These are phyloP conservation scores for Mortierella hygrophila DNA, from an alignment of 192 early-diverging fungal species.

Conservation along the genomic window DNA sequence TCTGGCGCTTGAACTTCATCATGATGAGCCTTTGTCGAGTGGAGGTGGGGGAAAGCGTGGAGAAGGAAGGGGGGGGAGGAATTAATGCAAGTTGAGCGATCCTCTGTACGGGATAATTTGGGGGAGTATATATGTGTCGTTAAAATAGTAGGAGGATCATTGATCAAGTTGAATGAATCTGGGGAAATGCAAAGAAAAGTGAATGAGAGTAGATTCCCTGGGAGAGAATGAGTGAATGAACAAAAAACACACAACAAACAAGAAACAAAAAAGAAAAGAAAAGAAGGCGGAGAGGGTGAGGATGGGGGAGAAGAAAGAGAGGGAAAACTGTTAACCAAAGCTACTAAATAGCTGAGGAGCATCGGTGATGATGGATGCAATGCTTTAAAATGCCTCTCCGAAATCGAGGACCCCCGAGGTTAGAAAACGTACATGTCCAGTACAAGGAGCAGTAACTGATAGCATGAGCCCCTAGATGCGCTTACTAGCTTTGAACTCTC, in stretches of 20 bases:
- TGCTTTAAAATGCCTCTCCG: background rate
- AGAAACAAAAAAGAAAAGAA: background rate
- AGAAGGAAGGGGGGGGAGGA: background rate
- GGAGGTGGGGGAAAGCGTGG: background rate
- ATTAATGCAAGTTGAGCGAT: background rate
- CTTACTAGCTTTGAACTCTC: background rate
- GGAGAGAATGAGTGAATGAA: background rate
- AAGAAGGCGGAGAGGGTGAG: background rate
- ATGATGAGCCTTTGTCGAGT: too few relatives aligned
- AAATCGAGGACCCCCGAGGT: background rate
- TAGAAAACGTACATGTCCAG: background rate
- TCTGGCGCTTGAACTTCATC: conserved; percentile 46
- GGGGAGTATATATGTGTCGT: background rate
- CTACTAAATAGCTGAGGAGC: background rate
- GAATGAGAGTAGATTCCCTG: background rate
- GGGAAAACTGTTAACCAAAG: too few relatives aligned
- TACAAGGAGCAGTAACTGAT: background rate
- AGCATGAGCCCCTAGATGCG: background rate
- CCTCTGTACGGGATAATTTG: background rate
- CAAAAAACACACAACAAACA: background rate
- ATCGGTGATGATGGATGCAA: background rate
- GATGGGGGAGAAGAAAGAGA: background rate
- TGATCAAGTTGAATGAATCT: background rate
- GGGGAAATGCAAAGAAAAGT: background rate
- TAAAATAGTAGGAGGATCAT: background rate